Base-by-base conservation (phyloP, 1,284 basidiomycete genomes). In the Ceratobasidium sp. region DNA sequence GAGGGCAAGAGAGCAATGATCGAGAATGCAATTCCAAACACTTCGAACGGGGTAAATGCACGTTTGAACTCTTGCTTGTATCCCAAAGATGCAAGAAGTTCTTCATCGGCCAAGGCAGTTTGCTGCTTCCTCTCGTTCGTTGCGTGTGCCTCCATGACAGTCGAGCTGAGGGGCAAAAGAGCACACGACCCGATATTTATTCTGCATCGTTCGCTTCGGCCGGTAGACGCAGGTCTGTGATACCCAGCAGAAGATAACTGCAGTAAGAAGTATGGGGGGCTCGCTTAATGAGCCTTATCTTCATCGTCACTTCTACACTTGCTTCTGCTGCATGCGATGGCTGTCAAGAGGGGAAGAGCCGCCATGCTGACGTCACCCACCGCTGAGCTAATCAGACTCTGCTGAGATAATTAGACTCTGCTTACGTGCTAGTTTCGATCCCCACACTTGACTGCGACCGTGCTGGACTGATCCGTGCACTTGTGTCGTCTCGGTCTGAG, bases 1-100 rank as follows among this genome's bases (percentile, higher is more conserved):
- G 45, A 71, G 14, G 74, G 74, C 8, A 85, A 78, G 3, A 87
- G 80, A 4, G 91, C 90, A 77, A 91, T 90, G 75, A 90, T 89
- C 48, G 87, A 88, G 81, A 91, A 91, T 0, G 87, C 87, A 54
- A 90, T 85, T 4, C 89, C 90, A 77, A 91, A 90, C 11, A 89
- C 87, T 85, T 93, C 90, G 1, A 92, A 79, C 0, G 88, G 86
- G 1, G 86, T 87, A 78, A 93, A 92, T 2, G 87, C 89, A 54
- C 91, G 84, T 80, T 87, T 89, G 80, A 93, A 90, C 80, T 92
- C 91, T 75, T 92, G 89, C 79, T 90, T 90, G 81, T 91, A 92
- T 1, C 90, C 89, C 22, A 90, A 82, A 57, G 82, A 81, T 0
- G 87, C 86, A 24, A 89, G 82, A 4, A 87, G 80, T 15, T 81